These are phyloP conservation scores for Heterobasidion occidentale DNA, from an alignment of 1,284 basidiomycete genomes.

Conservation along the genomic window DNA sequence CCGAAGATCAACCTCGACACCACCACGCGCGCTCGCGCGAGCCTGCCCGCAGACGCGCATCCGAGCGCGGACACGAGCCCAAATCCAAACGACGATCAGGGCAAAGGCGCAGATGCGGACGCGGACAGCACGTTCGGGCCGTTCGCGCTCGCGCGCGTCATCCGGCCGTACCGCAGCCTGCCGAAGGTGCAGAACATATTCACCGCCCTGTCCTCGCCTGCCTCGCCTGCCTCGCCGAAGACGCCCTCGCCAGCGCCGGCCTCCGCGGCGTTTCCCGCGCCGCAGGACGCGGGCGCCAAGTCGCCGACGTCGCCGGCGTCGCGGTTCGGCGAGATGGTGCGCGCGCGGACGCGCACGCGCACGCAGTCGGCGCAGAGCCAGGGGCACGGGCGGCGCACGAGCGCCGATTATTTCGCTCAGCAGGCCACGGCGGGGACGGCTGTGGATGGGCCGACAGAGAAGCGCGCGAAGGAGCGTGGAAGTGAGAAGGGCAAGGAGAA, in stretches of 20 bases:
- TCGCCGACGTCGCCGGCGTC: constrained; percentile 5
- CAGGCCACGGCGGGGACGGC: constrained; percentile 22
- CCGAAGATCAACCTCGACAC: no score
- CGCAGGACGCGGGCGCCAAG: not conserved
- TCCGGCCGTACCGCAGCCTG: constrained; percentile 19
- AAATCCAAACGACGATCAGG: not conserved
- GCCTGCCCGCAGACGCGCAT: not conserved
- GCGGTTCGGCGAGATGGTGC: not conserved
- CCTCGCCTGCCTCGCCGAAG: not conserved
- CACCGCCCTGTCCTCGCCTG: constrained; percentile 2
- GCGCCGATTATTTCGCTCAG: constrained; percentile 33
- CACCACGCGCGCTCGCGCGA: no score
- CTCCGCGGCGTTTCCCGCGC: not conserved
- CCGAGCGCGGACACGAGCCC: constrained; percentile 2
- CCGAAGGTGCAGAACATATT: constrained; percentile 18
- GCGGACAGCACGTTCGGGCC: not conserved
- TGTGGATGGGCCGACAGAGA: not conserved
- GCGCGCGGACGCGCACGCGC: constrained; percentile 2
- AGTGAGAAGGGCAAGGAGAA: constrained; percentile 2
- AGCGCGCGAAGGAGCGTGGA: constrained; percentile 15
- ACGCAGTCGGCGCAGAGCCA: constrained; percentile 6
- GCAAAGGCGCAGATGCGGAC: not conserved
- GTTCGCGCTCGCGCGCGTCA: constrained; percentile 5
- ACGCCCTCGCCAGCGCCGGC: not conserved
- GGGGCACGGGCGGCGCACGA: constrained; percentile 22